These are phyloP conservation scores for Dioszegia crocea DNA, from an alignment of 768 basidiomycete species.

Conservation along the genomic window DNA sequence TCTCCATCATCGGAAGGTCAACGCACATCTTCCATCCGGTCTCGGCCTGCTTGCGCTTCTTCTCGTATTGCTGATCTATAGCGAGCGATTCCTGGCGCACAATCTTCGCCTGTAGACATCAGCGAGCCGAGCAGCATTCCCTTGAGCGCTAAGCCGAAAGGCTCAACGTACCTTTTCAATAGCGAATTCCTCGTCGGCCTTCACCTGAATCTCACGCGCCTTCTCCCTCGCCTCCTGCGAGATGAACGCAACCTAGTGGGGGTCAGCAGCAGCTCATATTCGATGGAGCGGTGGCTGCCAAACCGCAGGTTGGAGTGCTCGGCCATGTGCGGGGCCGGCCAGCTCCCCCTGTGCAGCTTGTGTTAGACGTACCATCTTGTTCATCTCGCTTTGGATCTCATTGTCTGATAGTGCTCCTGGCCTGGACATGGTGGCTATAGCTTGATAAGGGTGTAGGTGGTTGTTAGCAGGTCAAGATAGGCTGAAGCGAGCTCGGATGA, in stretches of 20 bases:
- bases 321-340: too few relatives aligned
- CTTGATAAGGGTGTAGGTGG: not conserved
- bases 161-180: slow-evolving; percentile 77
- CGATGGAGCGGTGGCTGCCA: too few relatives aligned
- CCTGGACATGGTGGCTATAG: slow-evolving; percentile 62
- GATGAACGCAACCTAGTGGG: slow-evolving; percentile 83
- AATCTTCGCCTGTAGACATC: slow-evolving; percentile 71
- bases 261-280: not conserved
- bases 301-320: not conserved
- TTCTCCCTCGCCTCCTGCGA: slow-evolving; percentile 98
- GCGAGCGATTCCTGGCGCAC: slow-evolving; percentile 93
- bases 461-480: not conserved
- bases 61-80: slow-evolving; percentile 90
- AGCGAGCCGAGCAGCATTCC: not conserved
- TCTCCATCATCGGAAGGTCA: not conserved
- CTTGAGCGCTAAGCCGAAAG: not conserved
- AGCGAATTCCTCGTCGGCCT: slow-evolving; percentile 97
- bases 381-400: slow-evolving; percentile 94
- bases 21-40: slow-evolving; percentile 93
- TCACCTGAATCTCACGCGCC: slow-evolving; percentile 91
- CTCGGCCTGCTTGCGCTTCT: slow-evolving; percentile 90
- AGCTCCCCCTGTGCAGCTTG: too few relatives aligned
- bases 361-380: slow-evolving; percentile 77
- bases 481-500: too few relatives aligned
- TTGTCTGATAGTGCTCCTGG: slow-evolving; percentile 73